Base-by-base conservation (phyloP, 2,329 filamentous ascomycete genomes). In the Paracamarosporium sp. region DNA sequence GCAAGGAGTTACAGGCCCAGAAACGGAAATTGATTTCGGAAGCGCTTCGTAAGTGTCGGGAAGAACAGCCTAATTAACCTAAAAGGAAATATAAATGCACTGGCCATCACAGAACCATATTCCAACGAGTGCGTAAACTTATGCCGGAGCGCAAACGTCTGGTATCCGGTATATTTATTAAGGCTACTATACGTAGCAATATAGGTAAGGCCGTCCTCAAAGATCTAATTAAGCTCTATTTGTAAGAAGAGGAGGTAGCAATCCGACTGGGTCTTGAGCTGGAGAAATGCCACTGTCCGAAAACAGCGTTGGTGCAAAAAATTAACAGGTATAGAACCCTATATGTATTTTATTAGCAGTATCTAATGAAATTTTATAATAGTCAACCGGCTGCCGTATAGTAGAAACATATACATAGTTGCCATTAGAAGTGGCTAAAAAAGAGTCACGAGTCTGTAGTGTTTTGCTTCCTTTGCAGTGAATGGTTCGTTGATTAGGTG, bases 391-490 rank as follows among this genome's bases (percentile, higher is more conserved):
- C 51, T 54, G n/a, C 33, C 20, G 28, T 30, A 54, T 5, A 27
- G 24, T 56, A 40, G 46, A 45, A 43, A 53, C 22, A 56, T 22
- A 51, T 56, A 56, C 38, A 56, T 22, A 43, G 47, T 35, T 56
- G 35, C 31, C 27, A 56, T 56, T 20, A 43, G 46, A 56, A 41
- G 24, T 53, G 20, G 25, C 40, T 52, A n/a, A 44, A 51, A 22
- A 31, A 36, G 28, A 55, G 20, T 50, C 30, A 55, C 24, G 28
- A 47, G 31, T 55, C 50, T 43, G 30, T 38, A 50, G 27, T 50
- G 53, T 55, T 55, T 50, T 55, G 28, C 44, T 55, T 55, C 27
- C 44, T 56, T 17, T 56, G 36, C 44, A 53, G 22, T 20, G 44
- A 24, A 41, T 56, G 33, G 38, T 41, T 45, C 27, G 22, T 36